Base-by-base conservation (phyloP, 805 yeast genomes). In the Jamesozyma hellenica region DNA sequence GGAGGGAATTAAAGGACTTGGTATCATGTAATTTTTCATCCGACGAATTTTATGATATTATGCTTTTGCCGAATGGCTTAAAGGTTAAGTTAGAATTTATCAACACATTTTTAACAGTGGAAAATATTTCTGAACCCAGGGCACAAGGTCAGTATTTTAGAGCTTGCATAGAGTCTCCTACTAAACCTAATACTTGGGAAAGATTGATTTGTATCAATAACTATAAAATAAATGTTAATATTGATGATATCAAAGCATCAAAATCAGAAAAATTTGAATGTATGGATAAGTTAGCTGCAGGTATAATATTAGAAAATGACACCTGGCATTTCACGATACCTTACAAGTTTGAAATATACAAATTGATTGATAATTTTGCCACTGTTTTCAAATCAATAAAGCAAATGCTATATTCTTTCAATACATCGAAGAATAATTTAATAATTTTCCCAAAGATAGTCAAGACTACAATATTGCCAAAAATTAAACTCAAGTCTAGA, bases 311-410 rank as follows among this genome's bases (percentile, higher is more conserved):
- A 50, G 48, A 56, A 52, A 51, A 66, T 61, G 52, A 66, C 51
- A 37, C 65, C 42, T 65, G 75, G 48, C 70, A 78, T 39, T 54
- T 80, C 33, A 65, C 67, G 18, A 66, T 86, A 37, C 96, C 96
- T 0, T 75, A 80, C 56, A 75, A 77, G 39, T 83, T 83, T 53
- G 67, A 82, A 38, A 75, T 84, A 40, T 84, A 83, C 61, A 72
- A 78, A 18, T 71, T 88, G n/a, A 75, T 88, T 51, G 96, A 88
- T 51, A 82, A 82, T 50, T 63, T 82, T 13, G 71, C 84, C 15
- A 77, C 86, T 0, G 61, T 79, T 31, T 67, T 69, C 38, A 88
- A 88, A 55, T 71, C 85, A 0, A 55, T 79, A 11, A 73, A 71
- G 43, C 94, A 85, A 47, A 64, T 80, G 45, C 53, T 61, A 21